phyloP scores from a whole-genome alignment of 2,329 filamentous ascomycete genomes.

The Scytalidium sp. region DNA sequence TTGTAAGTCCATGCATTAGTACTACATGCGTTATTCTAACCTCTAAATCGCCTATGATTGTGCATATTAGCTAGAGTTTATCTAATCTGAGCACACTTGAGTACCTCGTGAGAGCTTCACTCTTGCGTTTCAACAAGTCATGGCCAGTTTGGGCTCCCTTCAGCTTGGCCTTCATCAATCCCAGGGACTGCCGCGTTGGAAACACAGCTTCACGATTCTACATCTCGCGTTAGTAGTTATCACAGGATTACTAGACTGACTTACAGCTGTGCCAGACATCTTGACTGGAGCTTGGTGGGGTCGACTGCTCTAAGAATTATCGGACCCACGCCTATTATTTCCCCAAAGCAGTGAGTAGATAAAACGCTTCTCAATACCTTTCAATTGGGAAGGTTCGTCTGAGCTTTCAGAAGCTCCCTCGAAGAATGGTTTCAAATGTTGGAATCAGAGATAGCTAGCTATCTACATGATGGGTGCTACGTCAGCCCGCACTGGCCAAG shows the following conservation, averaged over 20 bases:
- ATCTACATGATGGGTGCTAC: background rate
- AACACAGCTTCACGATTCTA: conserved; percentile 96
- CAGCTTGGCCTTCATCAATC: conserved; percentile 96
- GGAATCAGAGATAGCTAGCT: background rate
- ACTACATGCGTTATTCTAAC: conserved; percentile 43
- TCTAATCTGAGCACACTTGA: conserved; percentile 23
- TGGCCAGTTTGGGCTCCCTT: conserved; percentile 92
- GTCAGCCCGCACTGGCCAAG: background rate
- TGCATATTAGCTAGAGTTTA: conserved; percentile 24
- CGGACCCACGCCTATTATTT: too few relatives aligned
- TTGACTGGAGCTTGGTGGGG: conserved; percentile 32
- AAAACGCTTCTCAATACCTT: background rate
- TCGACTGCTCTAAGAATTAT: conserved; percentile 33
- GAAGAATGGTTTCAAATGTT: too few relatives aligned
- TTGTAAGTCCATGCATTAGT: conserved; percentile 1
- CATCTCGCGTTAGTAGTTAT: conserved; percentile 18
- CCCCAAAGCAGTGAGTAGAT: too few relatives aligned
- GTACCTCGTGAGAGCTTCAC: conserved; percentile 95
- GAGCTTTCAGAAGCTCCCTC: background rate
- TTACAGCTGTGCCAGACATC: conserved; percentile 54
- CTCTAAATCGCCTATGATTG: conserved; percentile 76
- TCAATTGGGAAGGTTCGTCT: background rate
- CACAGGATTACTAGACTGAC: conserved; percentile 7
- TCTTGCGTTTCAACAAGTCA: conserved; percentile 94
- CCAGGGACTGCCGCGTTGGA: conserved; percentile 93